Base-by-base conservation (phyloP, 768 basidiomycete genomes). In the Butyriboletus loyo region DNA sequence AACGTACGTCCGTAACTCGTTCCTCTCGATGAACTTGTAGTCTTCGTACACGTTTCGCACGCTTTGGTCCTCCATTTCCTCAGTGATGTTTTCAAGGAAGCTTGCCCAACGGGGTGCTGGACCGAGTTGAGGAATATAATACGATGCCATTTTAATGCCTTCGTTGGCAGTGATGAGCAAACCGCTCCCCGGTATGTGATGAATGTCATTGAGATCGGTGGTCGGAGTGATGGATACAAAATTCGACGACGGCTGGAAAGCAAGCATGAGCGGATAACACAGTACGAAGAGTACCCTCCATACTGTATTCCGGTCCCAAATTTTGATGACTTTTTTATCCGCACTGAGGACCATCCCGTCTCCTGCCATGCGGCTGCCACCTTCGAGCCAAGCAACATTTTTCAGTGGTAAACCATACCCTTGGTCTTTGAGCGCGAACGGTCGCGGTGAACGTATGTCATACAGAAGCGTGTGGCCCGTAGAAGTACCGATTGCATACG, bases 71-170 rank as follows among this genome's bases (percentile, higher is more conserved):
- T 98, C 96, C 86, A 98, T 87, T 66, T 99, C 97, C 70, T 99
- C 97, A 0, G 97, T 98, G 66, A 99, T 89, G 62, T 93, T 92
- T 73, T 99, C 97, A 52, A 99, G 83, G 85, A 99, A 99, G 64
- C 87, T 87, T 32, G 92, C 92, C 97, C 97, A 99, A 59, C 85
- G 83, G 5, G 97, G 96, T 10, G 97, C 97, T 3, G 95, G 94
- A 0, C 97, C 97, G 13, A 99, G 83, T 63, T 96, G 92, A 11
- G 97, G 97, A 42, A 98, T 85, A 67, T 93, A 98, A 71, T 91
- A 98, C 5, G 88, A 86, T 25, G 84, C 88, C 87, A 98, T 90
- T 62, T 92, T 89, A 46, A 96, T 92, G n/a, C 92, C 90, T 68
- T 99, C 97, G 69, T 97, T 97, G 21, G 97, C 92, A 24, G 87